Percentiles rank a stretch among this genome's conserved stretches.
phyloP scores from a whole-genome alignment of 257 asterid species.

The Scutellaria baicalensis region DNA sequence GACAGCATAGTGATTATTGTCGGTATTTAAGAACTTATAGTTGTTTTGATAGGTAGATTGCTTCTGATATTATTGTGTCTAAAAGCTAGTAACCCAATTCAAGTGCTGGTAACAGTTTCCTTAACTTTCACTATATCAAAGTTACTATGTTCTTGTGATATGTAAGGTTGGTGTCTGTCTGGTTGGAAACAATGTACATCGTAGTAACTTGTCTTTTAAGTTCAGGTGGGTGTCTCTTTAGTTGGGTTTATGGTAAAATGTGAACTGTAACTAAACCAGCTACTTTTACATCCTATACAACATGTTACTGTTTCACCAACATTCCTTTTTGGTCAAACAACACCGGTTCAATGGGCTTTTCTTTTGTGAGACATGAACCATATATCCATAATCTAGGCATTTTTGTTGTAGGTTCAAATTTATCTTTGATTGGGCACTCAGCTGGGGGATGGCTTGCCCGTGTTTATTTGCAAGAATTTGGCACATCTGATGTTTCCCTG shows the following conservation, averaged over 20 bases:
- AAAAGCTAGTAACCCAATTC: neutral
- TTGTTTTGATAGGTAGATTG: too few relatives aligned
- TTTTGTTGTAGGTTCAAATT: slow-evolving; percentile 51
- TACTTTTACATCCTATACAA: slow-evolving; percentile 12
- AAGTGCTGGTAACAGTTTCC: neutral
- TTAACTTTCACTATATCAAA: neutral
- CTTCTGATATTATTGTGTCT: neutral
- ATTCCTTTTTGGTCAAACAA: neutral
- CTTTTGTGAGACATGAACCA: neutral
- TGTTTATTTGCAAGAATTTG: slow-evolving; percentile 77
- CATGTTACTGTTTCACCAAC: slow-evolving; percentile 1
- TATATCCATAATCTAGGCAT: slow-evolving; percentile 18
- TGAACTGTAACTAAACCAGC: neutral
- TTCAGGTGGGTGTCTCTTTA: neutral
- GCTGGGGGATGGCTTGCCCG: slow-evolving; percentile 99
- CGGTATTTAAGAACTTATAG: too few relatives aligned
- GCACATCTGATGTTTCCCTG: slow-evolving; percentile 54
- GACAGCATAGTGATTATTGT: neutral
- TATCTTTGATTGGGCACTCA: slow-evolving; percentile 88
- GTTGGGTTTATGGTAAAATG: neutral
- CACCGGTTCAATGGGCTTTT: neutral
- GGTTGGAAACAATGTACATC: neutral
- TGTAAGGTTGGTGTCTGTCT: neutral
- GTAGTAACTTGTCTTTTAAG: neutral
- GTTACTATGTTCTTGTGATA: neutral